A percentile compares a stretch with the other conserved stretches of the same genome.
Evolutionary conservation across 208 protist genomes (phyloP).

Genomic region (Porcisia deanei): DNA sequence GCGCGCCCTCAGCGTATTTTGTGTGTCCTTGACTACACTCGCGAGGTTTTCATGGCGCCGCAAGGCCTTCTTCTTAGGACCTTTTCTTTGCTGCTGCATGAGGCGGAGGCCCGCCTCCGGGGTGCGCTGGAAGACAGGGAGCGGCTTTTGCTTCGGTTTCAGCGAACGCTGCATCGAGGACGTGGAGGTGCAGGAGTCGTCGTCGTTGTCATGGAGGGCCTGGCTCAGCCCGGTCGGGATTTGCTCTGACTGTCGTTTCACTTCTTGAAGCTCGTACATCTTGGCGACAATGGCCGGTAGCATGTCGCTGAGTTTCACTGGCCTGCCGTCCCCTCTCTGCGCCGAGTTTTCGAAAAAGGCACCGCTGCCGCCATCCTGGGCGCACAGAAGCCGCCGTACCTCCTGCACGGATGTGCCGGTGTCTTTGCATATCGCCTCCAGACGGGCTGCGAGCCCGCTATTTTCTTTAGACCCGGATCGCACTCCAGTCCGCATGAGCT

Average conservation of each 20-base stretch:
- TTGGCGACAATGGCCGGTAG: conserved; percentile 37
- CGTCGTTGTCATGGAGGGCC: conserved; percentile 44
- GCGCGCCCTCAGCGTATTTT: conserved; percentile 20
- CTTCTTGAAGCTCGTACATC: conserved; percentile 44
- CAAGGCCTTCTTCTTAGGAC: background rate
- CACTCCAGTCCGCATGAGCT: background rate
- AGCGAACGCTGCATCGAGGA: conserved; percentile 29
- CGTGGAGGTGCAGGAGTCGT: conserved; percentile 16
- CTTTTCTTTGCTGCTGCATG: conserved; percentile 27
- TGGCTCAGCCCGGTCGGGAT: conserved; percentile 38
- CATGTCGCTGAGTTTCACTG: conserved; percentile 31
- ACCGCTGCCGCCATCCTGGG: conserved; percentile 11
- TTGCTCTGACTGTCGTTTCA: conserved; percentile 40
- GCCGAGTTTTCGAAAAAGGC: background rate
- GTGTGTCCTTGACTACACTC: background rate
- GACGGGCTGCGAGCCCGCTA: conserved; percentile 11
- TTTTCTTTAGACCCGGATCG: conserved; percentile 1
- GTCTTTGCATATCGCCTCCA: conserved; percentile 35
- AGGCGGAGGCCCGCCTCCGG: conserved; percentile 22
- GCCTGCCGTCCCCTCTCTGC: background rate
- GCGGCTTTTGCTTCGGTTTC: conserved; percentile 61
- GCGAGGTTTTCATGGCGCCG: background rate
- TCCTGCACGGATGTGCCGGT: conserved; percentile 49
- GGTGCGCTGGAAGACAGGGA: conserved; percentile 30
- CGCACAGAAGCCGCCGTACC: conserved; percentile 29